These are phyloP conservation scores for Brasilioporus rufonigricans DNA, from an alignment of 768 basidiomycete genomes.

Conservation along the genomic window DNA sequence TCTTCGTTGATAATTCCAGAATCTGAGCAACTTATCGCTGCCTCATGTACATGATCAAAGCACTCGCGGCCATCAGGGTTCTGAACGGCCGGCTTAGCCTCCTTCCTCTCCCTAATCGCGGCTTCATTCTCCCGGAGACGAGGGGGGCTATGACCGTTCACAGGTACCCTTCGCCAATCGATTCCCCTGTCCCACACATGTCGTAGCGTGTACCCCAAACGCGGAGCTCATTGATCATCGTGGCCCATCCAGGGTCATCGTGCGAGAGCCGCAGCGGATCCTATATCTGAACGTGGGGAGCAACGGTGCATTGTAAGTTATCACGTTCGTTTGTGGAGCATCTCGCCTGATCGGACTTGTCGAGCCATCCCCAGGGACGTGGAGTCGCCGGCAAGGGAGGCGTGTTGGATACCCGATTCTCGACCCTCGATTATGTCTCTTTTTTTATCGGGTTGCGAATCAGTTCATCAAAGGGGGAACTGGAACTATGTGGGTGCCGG, in stretches of 20 bases:
- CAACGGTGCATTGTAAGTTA: not conserved
- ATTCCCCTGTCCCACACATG: conserved; percentile 18
- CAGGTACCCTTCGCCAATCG: conserved; percentile 21
- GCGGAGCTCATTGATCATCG: conserved; percentile 5
- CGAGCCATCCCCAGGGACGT: not conserved
- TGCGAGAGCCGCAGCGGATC: not conserved
- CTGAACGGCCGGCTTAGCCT: not conserved
- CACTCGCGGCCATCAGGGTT: not conserved
- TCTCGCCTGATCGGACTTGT: not conserved
- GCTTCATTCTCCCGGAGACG: conserved; percentile 9
- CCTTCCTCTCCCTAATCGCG: conserved; percentile 4
- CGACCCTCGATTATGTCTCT: not conserved
- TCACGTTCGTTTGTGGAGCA: not conserved
- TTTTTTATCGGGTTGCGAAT: not conserved
- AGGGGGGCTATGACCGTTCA: conserved; percentile 9
- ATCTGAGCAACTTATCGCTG: conserved; percentile 3
- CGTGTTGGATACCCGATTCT: not conserved
- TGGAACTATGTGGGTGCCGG: not conserved
- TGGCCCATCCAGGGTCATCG: conserved; percentile 4
- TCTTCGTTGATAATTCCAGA: conserved; percentile 3
- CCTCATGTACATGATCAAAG: conserved; percentile 18
- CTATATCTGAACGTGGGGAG: conserved; percentile 10
- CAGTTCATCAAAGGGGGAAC: not conserved
- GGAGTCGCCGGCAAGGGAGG: not conserved
- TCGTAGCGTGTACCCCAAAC: conserved; percentile 6